Conservation (phyloP, 371 early-diverging fungal species). For the Rhizopus arrhizus region DNA sequence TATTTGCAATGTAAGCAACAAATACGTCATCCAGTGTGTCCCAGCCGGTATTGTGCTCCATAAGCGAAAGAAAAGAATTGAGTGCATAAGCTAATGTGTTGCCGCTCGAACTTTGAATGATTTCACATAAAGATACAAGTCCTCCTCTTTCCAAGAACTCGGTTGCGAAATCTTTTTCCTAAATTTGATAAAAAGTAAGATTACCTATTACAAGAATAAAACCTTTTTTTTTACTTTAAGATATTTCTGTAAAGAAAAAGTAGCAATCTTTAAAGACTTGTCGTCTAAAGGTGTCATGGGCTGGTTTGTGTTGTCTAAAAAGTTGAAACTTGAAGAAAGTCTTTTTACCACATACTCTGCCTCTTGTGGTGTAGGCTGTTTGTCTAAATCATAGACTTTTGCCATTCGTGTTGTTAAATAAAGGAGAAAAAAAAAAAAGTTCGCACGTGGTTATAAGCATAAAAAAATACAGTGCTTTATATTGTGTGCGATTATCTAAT, state of each 20-base stretch:
- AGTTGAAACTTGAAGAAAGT: slow-evolving; percentile 38
- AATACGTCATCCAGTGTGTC: slow-evolving; percentile 57
- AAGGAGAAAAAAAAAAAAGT: not conserved
- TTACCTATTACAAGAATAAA: not conserved
- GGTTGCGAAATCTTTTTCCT: slow-evolving; percentile 77
- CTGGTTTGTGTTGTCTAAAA: slow-evolving; percentile 24
- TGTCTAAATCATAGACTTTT: slow-evolving; percentile 33
- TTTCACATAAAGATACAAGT: slow-evolving; percentile 60
- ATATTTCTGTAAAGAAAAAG: slow-evolving; percentile 68
- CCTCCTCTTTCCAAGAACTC: slow-evolving; percentile 71
- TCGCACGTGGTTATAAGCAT: not conserved
- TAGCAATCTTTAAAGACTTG: slow-evolving; percentile 61
- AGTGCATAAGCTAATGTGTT: slow-evolving; percentile 78
- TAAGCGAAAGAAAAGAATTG: slow-evolving; percentile 64
- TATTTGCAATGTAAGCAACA: slow-evolving; percentile 58
- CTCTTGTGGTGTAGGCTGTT: slow-evolving; percentile 44
- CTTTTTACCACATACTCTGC: slow-evolving; percentile 46
- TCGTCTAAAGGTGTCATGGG: slow-evolving; percentile 51
- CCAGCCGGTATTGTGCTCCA: slow-evolving; percentile 73
- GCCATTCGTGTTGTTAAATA: slow-evolving; percentile 12
- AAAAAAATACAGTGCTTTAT: no score
- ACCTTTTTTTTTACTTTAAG: slow-evolving; percentile 50
- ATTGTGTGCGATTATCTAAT: not conserved
- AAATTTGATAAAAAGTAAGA: not conserved
- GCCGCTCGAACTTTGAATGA: slow-evolving; percentile 59